phyloP scores from a whole-genome alignment of 306 rosid species.

The Dicorynia guianensis region DNA sequence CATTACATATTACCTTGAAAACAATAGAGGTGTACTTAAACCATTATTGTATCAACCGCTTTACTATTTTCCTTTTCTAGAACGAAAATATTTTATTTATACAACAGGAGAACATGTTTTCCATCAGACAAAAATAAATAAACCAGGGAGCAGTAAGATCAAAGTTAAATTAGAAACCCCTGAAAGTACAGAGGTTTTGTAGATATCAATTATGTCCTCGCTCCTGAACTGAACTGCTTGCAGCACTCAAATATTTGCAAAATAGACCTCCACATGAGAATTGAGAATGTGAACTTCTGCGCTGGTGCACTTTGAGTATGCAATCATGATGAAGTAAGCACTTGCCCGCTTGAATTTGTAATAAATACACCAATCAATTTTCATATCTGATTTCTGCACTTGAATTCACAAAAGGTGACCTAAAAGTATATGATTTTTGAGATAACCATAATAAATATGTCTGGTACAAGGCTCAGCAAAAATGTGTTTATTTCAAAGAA shows the following conservation, averaged over 20 bases:
- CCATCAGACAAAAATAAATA: conserved; percentile 40
- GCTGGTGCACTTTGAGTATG: conserved; percentile 32
- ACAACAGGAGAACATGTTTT: conserved; percentile 49
- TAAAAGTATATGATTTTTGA: conserved; percentile 9
- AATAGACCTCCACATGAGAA: conserved; percentile 31
- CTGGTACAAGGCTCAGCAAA: background rate
- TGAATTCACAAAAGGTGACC: conserved; percentile 13
- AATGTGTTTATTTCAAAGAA: no score
- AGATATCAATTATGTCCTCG: conserved; percentile 36
- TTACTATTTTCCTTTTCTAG: conserved; percentile 6
- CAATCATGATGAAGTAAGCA: conserved; percentile 45
- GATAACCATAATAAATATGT: background rate
- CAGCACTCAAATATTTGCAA: conserved; percentile 41
- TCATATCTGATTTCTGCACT: conserved; percentile 29
- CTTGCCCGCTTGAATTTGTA: conserved; percentile 41
- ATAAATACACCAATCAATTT: conserved; percentile 43
- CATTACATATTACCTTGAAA: no score
- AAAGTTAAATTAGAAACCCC: conserved; percentile 44
- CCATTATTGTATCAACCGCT: background rate
- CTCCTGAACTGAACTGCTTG: conserved; percentile 37
- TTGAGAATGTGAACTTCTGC: conserved; percentile 37
- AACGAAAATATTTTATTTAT: conserved; percentile 48
- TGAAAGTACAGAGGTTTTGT: conserved; percentile 38
- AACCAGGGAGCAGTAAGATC: conserved; percentile 41
- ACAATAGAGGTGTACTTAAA: background rate